Percentiles rank a stretch among this genome's conserved stretches.
phyloP scores from a whole-genome alignment of 2,329 filamentous ascomycete species.

The Hymenoscyphus repandus region DNA sequence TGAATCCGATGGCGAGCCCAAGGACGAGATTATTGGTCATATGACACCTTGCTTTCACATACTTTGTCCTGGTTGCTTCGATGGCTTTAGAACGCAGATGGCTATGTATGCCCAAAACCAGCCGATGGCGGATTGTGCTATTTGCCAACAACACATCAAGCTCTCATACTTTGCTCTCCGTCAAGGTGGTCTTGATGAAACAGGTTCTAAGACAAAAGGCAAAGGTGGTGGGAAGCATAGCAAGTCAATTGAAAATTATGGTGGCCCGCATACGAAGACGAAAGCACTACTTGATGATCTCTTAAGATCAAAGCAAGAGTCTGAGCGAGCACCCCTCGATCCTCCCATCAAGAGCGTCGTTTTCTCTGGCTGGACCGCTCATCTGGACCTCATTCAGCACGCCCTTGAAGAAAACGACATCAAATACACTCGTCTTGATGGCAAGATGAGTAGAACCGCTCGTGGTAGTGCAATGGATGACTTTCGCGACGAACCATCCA shows the following conservation, averaged over 20 bases:
- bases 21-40: conserved; percentile 64
- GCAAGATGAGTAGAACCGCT: conserved; percentile 72
- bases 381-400: conserved; percentile 85
- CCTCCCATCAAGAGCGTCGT: conserved; percentile 87
- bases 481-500: conserved; percentile 66
- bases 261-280: conserved; percentile 89
- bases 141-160: conserved; percentile 61
- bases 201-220: conserved; percentile 24
- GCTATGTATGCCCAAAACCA: conserved; percentile 37
- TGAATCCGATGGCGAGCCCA: conserved; percentile 47
- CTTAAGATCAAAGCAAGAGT: conserved; percentile 57
- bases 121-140: conserved; percentile 52
- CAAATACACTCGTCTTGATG: conserved; percentile 76
- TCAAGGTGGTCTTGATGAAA: conserved; percentile 32
- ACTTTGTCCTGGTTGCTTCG: conserved; percentile 70
- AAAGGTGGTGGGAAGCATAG: conserved; percentile 41
- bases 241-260: conserved; percentile 63
- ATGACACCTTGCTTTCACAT: conserved; percentile 88
- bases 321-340: conserved; percentile 47
- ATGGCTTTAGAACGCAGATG: conserved; percentile 50
- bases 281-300: conserved; percentile 74
- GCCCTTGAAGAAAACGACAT: conserved; percentile 67
- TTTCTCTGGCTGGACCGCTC: conserved; percentile 93
- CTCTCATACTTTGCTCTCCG: conserved; percentile 65
- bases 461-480: conserved; percentile 70